These are phyloP conservation scores for Pseudocercospora pini-densiflorae DNA, from an alignment of 2,329 filamentous ascomycete species.

Conservation along the genomic window DNA sequence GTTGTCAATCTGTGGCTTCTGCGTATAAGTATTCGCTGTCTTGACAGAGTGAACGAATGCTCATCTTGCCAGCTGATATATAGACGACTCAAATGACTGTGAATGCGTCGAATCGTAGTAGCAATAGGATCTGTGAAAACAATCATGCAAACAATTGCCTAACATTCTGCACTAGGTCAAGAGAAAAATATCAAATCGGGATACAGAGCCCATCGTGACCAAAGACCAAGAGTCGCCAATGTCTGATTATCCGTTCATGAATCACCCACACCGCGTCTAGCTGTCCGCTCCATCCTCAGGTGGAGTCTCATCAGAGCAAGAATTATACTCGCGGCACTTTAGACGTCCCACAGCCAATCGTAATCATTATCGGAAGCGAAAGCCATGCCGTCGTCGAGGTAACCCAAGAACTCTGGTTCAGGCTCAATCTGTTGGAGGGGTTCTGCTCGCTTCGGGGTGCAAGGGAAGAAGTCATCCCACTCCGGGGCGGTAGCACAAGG, in stretches of 20 bases:
- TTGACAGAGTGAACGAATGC: background rate
- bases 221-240: background rate
- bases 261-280: background rate
- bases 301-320: background rate
- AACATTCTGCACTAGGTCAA: background rate
- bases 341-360: conserved; percentile 18
- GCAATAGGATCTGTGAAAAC: background rate
- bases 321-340: background rate
- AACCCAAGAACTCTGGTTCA: conserved; percentile 17
- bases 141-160: background rate
- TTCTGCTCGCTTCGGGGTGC: background rate
- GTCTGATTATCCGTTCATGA: background rate
- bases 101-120: background rate
- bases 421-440: background rate
- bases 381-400: conserved; percentile 21
- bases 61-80: background rate
- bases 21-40: background rate
- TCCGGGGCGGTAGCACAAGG: conserved; percentile 5
- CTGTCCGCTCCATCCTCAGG: background rate
- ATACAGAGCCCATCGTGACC: conserved; percentile 2
- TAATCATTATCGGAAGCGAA: conserved; percentile 18
- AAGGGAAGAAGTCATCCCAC: conserved; percentile 19
- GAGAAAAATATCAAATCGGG: background rate
- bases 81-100: background rate
- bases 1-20: no score